Evolutionary conservation across 768 basidiomycete genomes (phyloP), one percentile per base, ranked within the genome.

Genomic region (Auriscalpium vulgare): DNA sequence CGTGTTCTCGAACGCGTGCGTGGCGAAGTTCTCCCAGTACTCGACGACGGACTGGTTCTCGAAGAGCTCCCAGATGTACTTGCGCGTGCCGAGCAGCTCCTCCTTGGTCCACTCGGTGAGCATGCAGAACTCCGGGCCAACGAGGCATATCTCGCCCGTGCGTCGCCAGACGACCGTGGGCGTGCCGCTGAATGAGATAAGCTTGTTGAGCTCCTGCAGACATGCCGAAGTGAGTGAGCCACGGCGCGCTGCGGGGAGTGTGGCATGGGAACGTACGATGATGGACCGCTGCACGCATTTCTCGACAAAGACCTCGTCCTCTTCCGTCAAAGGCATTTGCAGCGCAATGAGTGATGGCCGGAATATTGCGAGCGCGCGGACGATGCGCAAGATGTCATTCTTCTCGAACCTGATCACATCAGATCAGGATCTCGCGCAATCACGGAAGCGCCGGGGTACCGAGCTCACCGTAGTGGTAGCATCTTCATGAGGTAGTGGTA

Each of bases 401-500:
- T 95, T 97, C 70, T 95, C 93, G 72, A 97, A 97, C 59, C 91
- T 94, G 52, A 14, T 19, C 29, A 43, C 17, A 21, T 35, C 5
- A 44, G 16, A 50, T 38, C 34, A 9, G 37, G 13, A 9, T 14
- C 17, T 38, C 23, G 36, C 35, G 8, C 19, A 19, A 23, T 10
- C 10, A 16, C 14, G 14, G 13, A 29, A 36, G 36, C 29, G 1
- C 13, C 7, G 37, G 21, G 3, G 8, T 10, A 40, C 34, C 3
- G 34, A n/a, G 83, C 87, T 72, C 68, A 90, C 92, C 87, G 82
- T 64, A 75, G 81, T 45, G 87, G 87, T 51, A 98, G 76, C 71
- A 93, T 89, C 73, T 92, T 90, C 92, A 98, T 97, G 62, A 97
- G 76, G 68, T 89, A 91, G 69, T 97, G 95, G 67, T 97, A 97